phyloP scores from a whole-genome alignment of 2,329 filamentous ascomycete species.

The Colletotrichum neosansevieriae region DNA sequence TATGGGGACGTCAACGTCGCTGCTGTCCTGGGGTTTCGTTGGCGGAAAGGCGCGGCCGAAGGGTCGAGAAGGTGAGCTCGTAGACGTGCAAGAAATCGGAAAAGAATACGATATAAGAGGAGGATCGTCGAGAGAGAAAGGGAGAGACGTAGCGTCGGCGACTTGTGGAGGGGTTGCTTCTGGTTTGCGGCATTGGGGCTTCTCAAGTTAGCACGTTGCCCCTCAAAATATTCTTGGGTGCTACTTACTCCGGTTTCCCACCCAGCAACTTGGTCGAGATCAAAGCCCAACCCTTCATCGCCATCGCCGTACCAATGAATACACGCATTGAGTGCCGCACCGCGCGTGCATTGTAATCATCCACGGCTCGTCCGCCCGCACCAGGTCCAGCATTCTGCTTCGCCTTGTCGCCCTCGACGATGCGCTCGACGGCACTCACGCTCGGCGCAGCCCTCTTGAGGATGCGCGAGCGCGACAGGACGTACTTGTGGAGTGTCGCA shows the following conservation, averaged over 20 bases:
- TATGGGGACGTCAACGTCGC: slow-evolving; percentile 82
- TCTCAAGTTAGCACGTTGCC: slow-evolving; percentile 4
- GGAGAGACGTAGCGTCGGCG: slow-evolving; percentile 80
- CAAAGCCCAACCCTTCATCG: slow-evolving; percentile 70
- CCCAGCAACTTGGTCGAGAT: slow-evolving; percentile 63
- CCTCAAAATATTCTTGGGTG: rapidly evolving
- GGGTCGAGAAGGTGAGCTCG: slow-evolving; percentile 82
- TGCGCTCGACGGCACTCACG: slow-evolving; percentile 68
- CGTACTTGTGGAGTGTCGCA: slow-evolving; percentile 83
- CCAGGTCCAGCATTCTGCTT: slow-evolving; percentile 43
- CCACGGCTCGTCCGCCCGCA: slow-evolving; percentile 51
- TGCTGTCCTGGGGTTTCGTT: slow-evolving; percentile 83
- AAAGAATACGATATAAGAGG: slow-evolving; percentile 87
- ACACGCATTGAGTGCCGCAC: slow-evolving; percentile 78
- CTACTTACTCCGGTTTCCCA: slow-evolving; percentile 59
- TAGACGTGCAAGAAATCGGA: slow-evolving; percentile 87
- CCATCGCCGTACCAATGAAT: slow-evolving; percentile 73
- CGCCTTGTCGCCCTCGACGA: slow-evolving; percentile 46
- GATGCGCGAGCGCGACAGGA: slow-evolving; percentile 77
- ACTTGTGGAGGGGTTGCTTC: slow-evolving; percentile 70
- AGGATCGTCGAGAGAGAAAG: slow-evolving; percentile 87
- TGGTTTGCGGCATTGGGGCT: slow-evolving; percentile 48
- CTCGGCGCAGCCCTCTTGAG: slow-evolving; percentile 67
- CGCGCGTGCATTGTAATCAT: slow-evolving; percentile 78
- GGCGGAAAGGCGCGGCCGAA: slow-evolving; percentile 83